Evolutionary conservation across 2,329 filamentous ascomycete species (phyloP).

Genomic region (Fusarium nanum): DNA sequence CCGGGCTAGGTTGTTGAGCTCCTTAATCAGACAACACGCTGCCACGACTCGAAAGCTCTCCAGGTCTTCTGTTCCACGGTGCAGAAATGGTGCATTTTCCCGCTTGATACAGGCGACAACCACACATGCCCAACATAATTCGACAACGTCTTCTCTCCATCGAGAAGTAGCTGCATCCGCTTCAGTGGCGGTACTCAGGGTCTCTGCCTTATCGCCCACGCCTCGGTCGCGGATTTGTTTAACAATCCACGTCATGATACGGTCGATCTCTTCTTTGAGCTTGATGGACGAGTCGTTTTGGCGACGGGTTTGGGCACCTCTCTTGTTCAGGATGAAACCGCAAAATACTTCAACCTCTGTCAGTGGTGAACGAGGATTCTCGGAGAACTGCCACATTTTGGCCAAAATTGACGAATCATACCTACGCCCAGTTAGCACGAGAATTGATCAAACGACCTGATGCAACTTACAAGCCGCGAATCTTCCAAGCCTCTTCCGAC

Average conservation of each 20-base stretch:
- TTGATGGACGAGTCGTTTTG: constrained; percentile 65
- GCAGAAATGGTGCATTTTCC: not conserved
- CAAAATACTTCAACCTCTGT: constrained; percentile 67
- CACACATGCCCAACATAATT: constrained; percentile 53
- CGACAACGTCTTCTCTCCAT: constrained; percentile 46
- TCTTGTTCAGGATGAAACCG: constrained; percentile 65
- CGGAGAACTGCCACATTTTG: constrained; percentile 57
- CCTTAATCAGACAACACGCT: constrained; percentile 50
- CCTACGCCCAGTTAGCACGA: constrained; percentile 45
- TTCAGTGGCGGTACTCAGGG: constrained; percentile 21
- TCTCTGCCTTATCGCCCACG: constrained; percentile 22
- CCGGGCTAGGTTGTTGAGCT: constrained; percentile 34
- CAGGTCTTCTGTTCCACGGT: constrained; percentile 39
- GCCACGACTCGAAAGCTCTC: constrained; percentile 55
- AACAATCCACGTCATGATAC: constrained; percentile 57
- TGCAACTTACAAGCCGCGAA: constrained; percentile 60
- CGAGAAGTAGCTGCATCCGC: constrained; percentile 5
- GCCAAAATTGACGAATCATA: constrained; percentile 59
- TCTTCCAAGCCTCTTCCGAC: constrained; percentile 55
- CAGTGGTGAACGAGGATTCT: constrained; percentile 58
- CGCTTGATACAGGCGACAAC: constrained; percentile 42
- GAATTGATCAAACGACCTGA: not conserved
- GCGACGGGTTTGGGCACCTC: constrained; percentile 60
- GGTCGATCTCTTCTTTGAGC: constrained; percentile 64
- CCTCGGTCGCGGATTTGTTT: constrained; percentile 47